Conservation (phyloP, 2,329 filamentous ascomycete genomes). For the Cladobotryum protrusum region DNA sequence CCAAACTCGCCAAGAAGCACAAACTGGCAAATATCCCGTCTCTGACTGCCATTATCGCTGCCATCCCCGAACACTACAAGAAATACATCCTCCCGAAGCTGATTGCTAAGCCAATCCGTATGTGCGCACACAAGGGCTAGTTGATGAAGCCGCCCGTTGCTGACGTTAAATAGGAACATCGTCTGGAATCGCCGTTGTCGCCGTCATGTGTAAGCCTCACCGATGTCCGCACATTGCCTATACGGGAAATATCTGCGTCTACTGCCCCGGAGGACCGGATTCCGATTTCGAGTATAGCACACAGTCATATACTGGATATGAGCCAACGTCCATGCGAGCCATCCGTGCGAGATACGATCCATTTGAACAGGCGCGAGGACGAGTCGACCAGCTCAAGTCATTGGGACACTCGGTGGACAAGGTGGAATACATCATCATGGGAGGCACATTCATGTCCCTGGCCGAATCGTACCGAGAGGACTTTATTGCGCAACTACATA, state of each 20-base stretch:
- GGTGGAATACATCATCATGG: constrained; percentile 99
- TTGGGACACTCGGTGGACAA: constrained; percentile 97
- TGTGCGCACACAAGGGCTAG: not conserved
- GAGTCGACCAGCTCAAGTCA: constrained; percentile 93
- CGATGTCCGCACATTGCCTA: constrained; percentile 97
- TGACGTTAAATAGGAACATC: constrained; percentile 62
- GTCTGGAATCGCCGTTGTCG: constrained; percentile 94
- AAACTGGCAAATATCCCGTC: constrained; percentile 81
- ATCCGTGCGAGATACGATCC: constrained; percentile 96
- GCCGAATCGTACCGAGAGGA: constrained; percentile 82
- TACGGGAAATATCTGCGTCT: constrained; percentile 98
- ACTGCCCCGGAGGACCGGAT: constrained; percentile 94
- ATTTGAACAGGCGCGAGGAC: constrained; percentile 91
- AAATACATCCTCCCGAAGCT: constrained; percentile 97
- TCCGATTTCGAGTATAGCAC: constrained; percentile 99
- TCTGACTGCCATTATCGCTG: constrained; percentile 92
- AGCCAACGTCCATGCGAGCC: constrained; percentile 96
- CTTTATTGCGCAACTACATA: constrained; percentile 94
- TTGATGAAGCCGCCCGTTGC: not conserved
- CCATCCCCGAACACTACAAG: constrained; percentile 98
- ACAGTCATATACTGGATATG: constrained; percentile 97
- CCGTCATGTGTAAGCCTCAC: constrained; percentile 99
- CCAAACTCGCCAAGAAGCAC: constrained; percentile 89
- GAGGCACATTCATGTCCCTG: constrained; percentile 97
- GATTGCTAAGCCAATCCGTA: constrained; percentile 92